phyloP scores from a whole-genome alignment of 495 filamentous ascomycete species.

The Barbatosphaeria neglecta region DNA sequence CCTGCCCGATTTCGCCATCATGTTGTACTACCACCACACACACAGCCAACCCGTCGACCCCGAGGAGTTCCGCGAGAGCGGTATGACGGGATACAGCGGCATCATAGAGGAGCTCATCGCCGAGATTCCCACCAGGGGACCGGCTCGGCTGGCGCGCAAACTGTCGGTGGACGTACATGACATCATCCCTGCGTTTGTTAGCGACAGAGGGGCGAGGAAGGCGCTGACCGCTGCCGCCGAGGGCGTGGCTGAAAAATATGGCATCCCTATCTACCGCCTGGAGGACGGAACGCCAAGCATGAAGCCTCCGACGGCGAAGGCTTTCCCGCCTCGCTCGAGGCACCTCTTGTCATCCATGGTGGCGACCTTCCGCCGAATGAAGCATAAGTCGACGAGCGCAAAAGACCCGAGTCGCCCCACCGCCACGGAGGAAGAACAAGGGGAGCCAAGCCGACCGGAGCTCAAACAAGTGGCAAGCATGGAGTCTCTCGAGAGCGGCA shows the following conservation, averaged over 20 bases:
- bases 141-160: constrained; percentile 5
- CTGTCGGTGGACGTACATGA: constrained; percentile 6
- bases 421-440: no score
- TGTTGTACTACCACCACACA: constrained; percentile 3
- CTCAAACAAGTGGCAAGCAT: no score
- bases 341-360: no score
- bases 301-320: no score
- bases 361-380: no score
- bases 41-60: background rate
- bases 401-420: no score
- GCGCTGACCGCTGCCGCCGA: background rate
- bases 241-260: background rate
- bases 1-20: constrained; percentile 1
- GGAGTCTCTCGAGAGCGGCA: no score
- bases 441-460: no score
- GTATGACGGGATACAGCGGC: constrained; percentile 3
- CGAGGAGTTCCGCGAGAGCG: background rate
- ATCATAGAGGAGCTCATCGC: constrained; percentile 7
- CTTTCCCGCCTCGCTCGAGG: no score
- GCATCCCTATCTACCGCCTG: background rate
- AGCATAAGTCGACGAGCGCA: no score
- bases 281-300: background rate
- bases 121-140: constrained; percentile 3
- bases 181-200: background rate
- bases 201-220: background rate